These are phyloP conservation scores for Blastomyces percursus DNA, from an alignment of 2,329 filamentous ascomycete genomes.

Conservation along the genomic window DNA sequence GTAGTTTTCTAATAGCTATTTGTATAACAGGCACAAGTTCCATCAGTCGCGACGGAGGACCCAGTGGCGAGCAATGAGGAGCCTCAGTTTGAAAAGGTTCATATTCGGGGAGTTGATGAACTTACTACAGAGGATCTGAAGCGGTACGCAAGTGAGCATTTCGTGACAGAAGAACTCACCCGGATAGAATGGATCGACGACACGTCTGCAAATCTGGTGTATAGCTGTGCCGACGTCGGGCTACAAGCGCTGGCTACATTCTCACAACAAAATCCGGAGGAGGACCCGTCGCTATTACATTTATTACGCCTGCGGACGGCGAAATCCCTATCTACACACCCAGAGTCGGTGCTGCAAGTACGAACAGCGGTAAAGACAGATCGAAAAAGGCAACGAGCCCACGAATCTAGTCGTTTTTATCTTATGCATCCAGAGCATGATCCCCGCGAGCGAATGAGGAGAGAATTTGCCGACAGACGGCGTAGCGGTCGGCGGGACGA, in stretches of 20 bases:
- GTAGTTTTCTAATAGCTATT: not conserved
- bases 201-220: conserved; percentile 76
- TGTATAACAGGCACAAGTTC: conserved; percentile 3
- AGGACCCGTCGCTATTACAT: conserved; percentile 39
- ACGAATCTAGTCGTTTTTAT: conserved; percentile 79
- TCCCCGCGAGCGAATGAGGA: conserved; percentile 58
- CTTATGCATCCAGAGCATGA: conserved; percentile 84
- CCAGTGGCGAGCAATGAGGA: conserved; percentile 29
- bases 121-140: conserved; percentile 72
- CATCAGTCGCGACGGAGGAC: conserved; percentile 10
- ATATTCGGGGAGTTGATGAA: conserved; percentile 71
- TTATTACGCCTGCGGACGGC: conserved; percentile 56
- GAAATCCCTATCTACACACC: conserved; percentile 56
- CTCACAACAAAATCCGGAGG: conserved; percentile 25
- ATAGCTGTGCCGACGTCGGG: conserved; percentile 47
- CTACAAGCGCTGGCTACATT: conserved; percentile 44
- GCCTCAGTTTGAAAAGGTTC: conserved; percentile 51
- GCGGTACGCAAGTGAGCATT: conserved; percentile 61
- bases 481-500: conserved; percentile 27
- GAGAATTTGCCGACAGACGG: conserved; percentile 39
- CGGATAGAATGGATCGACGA: conserved; percentile 93
- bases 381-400: conserved; percentile 67
- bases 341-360: conserved; percentile 58
- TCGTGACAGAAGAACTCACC: conserved; percentile 43
- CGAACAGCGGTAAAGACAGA: conserved; percentile 65